phyloP scores from a whole-genome alignment of 176 grass and related monocot species.

The Dactylis glomerata region DNA sequence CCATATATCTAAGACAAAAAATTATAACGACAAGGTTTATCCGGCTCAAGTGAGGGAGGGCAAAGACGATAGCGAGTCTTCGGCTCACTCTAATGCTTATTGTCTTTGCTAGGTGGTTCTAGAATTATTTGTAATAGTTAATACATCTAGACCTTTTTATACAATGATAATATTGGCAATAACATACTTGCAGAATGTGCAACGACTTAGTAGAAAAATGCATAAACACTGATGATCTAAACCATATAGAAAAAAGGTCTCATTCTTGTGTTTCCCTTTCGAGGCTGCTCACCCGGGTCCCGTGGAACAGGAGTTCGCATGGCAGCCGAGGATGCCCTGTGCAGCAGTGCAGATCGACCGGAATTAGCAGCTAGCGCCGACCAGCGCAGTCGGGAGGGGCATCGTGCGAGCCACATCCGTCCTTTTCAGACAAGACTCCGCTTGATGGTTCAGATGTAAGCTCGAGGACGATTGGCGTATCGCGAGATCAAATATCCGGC shows the following conservation, averaged over 20 bases:
- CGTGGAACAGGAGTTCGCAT: constrained; percentile 12
- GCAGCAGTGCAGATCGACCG: constrained; percentile 4
- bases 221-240: not conserved
- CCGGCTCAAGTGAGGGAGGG: too few species aligned
- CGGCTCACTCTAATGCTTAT: too few species aligned
- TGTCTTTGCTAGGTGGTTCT: too few species aligned
- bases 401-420: not conserved
- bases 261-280: not conserved
- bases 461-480: not conserved
- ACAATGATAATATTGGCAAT: too few species aligned
- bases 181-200: too few species aligned
- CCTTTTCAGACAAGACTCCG: not conserved
- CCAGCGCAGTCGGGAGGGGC: not conserved
- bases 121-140: too few species aligned
- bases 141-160: too few species aligned
- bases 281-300: not conserved
- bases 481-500: not conserved
- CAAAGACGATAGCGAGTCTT: too few species aligned
- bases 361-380: not conserved
- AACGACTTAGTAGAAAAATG: too few species aligned
- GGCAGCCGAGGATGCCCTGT: constrained; percentile 29
- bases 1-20: too few species aligned
- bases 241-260: not conserved
- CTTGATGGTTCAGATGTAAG: not conserved
- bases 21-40: too few species aligned